A percentile compares a stretch with the other conserved stretches of the same genome.
Conservation (phyloP, 441 rosid species). For the Omphalea diandra region DNA sequence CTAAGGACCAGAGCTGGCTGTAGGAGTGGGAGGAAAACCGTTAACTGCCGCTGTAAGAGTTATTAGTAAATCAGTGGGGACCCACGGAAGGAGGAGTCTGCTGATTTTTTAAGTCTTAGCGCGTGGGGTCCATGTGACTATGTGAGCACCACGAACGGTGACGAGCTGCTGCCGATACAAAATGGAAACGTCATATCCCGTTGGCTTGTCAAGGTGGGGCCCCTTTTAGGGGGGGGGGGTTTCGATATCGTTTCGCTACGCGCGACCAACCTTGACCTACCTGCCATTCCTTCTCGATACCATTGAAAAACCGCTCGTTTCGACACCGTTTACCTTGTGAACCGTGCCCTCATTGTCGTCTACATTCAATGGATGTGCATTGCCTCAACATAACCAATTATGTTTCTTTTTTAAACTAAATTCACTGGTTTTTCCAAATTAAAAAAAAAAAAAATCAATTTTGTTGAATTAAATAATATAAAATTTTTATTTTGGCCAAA, state of each 20-base stretch:
- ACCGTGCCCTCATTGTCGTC: neutral
- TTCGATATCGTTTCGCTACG: slow-evolving; percentile 20
- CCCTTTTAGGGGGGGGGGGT: neutral
- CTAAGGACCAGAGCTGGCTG: neutral
- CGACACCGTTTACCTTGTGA: neutral
- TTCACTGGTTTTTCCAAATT: too few species aligned
- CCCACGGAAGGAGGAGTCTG: neutral
- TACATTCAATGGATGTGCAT: neutral
- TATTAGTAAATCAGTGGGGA: too few species aligned
- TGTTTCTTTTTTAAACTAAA: too few species aligned
- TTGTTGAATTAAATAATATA: too few species aligned
- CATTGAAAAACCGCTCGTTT: neutral
- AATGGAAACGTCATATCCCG: neutral
- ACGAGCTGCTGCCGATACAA: slow-evolving; percentile 56
- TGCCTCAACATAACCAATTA: too few species aligned
- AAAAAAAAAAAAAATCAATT: too few species aligned
- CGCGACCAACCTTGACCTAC: too few species aligned
- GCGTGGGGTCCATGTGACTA: neutral
- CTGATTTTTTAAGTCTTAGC: neutral
- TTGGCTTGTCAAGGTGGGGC: slow-evolving; percentile 23
- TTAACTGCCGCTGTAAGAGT: slow-evolving; percentile 19
- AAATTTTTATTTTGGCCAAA: too few species aligned
- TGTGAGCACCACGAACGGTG: slow-evolving; percentile 47
- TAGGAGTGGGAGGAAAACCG: slow-evolving; percentile 5
- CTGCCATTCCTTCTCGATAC: too few species aligned